A percentile compares a stretch with the other conserved stretches of the same genome.
Conservation (phyloP, 345 rosid species). For the Rubroshorea leprosula region DNA sequence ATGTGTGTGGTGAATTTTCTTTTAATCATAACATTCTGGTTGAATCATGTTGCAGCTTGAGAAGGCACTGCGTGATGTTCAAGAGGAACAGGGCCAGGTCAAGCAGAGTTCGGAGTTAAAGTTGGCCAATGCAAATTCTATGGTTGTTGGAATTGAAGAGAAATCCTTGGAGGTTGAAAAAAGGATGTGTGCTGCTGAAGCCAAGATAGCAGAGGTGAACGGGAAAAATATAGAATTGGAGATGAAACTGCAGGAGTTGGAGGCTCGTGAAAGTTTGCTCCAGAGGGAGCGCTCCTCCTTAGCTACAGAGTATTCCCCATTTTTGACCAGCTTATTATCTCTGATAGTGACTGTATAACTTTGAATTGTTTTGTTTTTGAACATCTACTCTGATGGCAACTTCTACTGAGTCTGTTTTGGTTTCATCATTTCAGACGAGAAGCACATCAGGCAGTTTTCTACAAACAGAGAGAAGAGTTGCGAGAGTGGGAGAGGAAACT, state of each 20-base stretch:
- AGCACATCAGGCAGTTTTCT: slow-evolving; percentile 59
- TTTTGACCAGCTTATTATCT: slow-evolving; percentile 3
- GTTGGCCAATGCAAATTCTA: slow-evolving; percentile 54
- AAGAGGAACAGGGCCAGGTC: slow-evolving; percentile 40
- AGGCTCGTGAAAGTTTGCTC: slow-evolving; percentile 54
- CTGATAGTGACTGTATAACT: no score
- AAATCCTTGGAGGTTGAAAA: slow-evolving; percentile 53
- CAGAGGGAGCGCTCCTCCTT: slow-evolving; percentile 63
- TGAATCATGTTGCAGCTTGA: slow-evolving; percentile 56
- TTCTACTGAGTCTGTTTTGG: slow-evolving; percentile 1
- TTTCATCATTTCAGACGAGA: slow-evolving; percentile 54
- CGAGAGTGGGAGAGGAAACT: slow-evolving; percentile 71
- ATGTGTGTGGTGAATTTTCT: slow-evolving; percentile 1
- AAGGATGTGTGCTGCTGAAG: slow-evolving; percentile 47
- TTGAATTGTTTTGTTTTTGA: no score
- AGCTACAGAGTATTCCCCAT: slow-evolving; percentile 50
- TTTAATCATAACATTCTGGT: slow-evolving; percentile 6
- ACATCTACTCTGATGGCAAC: slow-evolving; percentile 2
- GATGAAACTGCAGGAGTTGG: slow-evolving; percentile 62
- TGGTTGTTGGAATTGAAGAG: slow-evolving; percentile 52
- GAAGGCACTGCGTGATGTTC: slow-evolving; percentile 48
- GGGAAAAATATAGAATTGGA: slow-evolving; percentile 62
- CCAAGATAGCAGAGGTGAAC: slow-evolving; percentile 58
- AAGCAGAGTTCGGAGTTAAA: slow-evolving; percentile 57
- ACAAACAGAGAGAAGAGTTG: slow-evolving; percentile 69